Percentiles rank a stretch among this genome's conserved stretches.
Evolutionary conservation across 1,284 basidiomycete genomes (phyloP).

Genomic region (Fomitopsis betulina): DNA sequence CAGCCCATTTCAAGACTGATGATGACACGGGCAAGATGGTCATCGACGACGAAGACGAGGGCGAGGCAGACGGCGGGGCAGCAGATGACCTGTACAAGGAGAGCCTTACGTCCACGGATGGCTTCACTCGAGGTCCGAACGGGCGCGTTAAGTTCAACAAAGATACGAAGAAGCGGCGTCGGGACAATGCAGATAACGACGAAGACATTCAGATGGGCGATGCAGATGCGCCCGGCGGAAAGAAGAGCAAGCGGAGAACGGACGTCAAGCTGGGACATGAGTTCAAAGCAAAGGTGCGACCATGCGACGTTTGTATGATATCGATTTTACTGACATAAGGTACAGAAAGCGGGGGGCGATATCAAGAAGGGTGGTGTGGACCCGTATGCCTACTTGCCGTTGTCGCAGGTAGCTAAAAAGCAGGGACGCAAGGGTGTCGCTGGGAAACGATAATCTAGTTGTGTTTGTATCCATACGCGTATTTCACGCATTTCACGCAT

Average conservation of each 20-base stretch:
- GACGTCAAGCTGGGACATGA: constrained; percentile 75
- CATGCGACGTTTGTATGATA: background rate
- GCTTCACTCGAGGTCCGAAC: constrained; percentile 78
- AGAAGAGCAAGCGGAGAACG: constrained; percentile 55
- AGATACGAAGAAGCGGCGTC: constrained; percentile 86
- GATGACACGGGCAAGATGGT: constrained; percentile 86
- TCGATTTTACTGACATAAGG: background rate
- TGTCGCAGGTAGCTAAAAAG: constrained; percentile 80
- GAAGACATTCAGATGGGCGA: constrained; percentile 75
- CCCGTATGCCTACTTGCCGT: constrained; percentile 89
- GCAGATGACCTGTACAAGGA: constrained; percentile 86
- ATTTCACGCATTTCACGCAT: background rate
- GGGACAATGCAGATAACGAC: constrained; percentile 53
- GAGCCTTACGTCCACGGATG: constrained; percentile 79
- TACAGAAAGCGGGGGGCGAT: constrained; percentile 88
- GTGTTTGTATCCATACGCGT: background rate
- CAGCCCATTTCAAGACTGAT: constrained; percentile 85
- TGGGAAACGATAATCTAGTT: constrained; percentile 27
- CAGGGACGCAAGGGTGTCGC: constrained; percentile 30
- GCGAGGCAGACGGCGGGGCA: constrained; percentile 43
- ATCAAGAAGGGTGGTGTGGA: constrained; percentile 84
- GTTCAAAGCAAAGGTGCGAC: constrained; percentile 79
- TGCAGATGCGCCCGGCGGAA: constrained; percentile 35
- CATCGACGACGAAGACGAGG: constrained; percentile 62
- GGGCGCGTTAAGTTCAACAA: constrained; percentile 96